Conservation (phyloP, 2,329 filamentous ascomycete genomes). For the Chaetomiaceae sp. region DNA sequence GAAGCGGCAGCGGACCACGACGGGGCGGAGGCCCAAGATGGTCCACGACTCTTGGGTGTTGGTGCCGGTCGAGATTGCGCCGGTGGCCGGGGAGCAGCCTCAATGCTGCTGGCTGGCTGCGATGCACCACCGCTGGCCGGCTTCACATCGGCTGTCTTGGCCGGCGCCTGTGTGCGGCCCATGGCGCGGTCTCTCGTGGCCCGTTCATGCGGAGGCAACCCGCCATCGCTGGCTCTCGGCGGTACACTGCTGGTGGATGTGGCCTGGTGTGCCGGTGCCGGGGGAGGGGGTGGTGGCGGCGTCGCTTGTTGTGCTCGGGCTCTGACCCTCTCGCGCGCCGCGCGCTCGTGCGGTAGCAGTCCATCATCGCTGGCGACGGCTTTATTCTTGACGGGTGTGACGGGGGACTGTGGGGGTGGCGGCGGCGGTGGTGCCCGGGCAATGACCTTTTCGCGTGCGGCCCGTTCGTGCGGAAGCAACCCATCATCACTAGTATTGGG, state of each 20-base stretch:
- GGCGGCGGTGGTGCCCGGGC: neutral
- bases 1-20: neutral
- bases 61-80: neutral
- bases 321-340: conserved; percentile 5
- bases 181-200: neutral
- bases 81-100: neutral
- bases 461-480: conserved; percentile 22
- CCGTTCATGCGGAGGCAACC: conserved; percentile 17
- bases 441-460: conserved; percentile 9
- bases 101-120: neutral
- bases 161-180: neutral
- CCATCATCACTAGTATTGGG: conserved; percentile 2
- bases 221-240: neutral
- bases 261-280: neutral
- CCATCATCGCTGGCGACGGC: neutral
- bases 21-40: conserved; percentile 6
- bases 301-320: neutral
- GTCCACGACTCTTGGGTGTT: neutral
- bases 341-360: conserved; percentile 20
- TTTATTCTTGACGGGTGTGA: neutral
- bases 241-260: neutral
- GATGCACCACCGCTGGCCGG: neutral
- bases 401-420: neutral
- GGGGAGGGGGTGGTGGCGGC: too few species aligned
- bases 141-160: neutral